phyloP scores from a whole-genome alignment of 495 filamentous ascomycete genomes.

The Penicillium coffeae region DNA sequence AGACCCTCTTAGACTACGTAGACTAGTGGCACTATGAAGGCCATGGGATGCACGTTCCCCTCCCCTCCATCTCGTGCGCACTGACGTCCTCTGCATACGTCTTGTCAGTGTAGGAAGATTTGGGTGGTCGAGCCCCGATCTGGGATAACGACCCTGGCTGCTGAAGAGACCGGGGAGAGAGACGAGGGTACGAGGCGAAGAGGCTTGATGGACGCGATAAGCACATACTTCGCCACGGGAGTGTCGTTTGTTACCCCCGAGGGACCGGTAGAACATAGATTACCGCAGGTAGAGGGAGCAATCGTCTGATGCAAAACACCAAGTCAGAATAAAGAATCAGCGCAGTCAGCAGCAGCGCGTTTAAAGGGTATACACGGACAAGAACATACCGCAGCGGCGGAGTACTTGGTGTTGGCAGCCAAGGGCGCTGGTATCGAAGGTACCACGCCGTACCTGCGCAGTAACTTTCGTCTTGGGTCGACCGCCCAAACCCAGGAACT shows the following conservation, averaged over 20 bases:
- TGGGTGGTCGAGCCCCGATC: not conserved
- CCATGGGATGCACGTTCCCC: not conserved
- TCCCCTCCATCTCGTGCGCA: conserved; percentile 23
- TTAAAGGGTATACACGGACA: not conserved
- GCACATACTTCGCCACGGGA: too few species aligned
- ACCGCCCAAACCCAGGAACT: conserved; percentile 11
- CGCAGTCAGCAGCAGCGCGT: too few species aligned
- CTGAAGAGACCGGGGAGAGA: not conserved
- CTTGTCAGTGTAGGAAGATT: not conserved
- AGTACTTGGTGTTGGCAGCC: not conserved
- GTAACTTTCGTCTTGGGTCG: conserved; percentile 28
- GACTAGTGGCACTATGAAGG: not conserved
- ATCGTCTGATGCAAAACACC: too few species aligned
- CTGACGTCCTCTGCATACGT: conserved; percentile 12
- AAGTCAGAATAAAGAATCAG: too few species aligned
- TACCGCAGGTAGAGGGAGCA: too few species aligned
- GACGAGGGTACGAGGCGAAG: not conserved
- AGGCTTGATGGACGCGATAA: not conserved
- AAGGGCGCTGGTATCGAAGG: not conserved
- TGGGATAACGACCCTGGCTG: not conserved
- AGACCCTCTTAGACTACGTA: conserved; percentile 3
- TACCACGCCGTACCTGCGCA: conserved; percentile 20
- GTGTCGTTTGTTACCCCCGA: too few species aligned
- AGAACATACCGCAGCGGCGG: not conserved
- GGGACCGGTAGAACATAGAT: too few species aligned